Base-by-base conservation (phyloP, 2,329 filamentous ascomycete genomes). In the Niveomyces coronatus region DNA sequence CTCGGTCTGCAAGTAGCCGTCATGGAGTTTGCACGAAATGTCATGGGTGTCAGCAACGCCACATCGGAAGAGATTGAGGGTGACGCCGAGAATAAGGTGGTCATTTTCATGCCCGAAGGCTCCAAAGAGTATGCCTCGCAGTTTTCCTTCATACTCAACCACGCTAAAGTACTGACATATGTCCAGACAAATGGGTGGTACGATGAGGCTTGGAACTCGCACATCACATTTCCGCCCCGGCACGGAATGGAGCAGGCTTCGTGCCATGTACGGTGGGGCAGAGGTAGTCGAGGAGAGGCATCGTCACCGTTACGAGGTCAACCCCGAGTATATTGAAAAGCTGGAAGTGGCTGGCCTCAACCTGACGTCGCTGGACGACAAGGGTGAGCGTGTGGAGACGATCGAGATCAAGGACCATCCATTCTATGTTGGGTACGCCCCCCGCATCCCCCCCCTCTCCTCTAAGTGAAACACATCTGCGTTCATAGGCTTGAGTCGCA, bases 1-100 rank as follows among this genome's bases (percentile, higher is more conserved):
- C 68, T 95, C 16, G 87, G 87, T 41, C 86, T 94, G 79, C 91
- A 96, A 58, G 74, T 94, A 32, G 87, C 89, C 15, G 86, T 94
- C 32, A 82, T 95, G 48, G 88, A 96, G 60, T 85, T 78, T 49
- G 86, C 87, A 2, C 78, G 87, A 29, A 79, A 85, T 47, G 66
- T 89, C 1, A 83, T 78, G 60, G 74, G 74, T 19, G 69, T 87
- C 45, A 50, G 64, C 23, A 55, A 64, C 9, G 74, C 73, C 19
- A 68, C 64, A 4, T 73, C 68, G 8, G 74, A 76, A 47, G 75
- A 79, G 52, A 65, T 78, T 22, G 49, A 65, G 31, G 56, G 68
- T 17, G 53, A 65, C 3, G 72, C 78, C n/a, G 64, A 76, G 33
- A 68, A 87, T 53, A 76, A 74, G 18, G 74, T 85, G 19, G 77